phyloP scores from a whole-genome alignment of 371 early-diverging fungal genomes.

The Encephalitozoon intestinalis region DNA sequence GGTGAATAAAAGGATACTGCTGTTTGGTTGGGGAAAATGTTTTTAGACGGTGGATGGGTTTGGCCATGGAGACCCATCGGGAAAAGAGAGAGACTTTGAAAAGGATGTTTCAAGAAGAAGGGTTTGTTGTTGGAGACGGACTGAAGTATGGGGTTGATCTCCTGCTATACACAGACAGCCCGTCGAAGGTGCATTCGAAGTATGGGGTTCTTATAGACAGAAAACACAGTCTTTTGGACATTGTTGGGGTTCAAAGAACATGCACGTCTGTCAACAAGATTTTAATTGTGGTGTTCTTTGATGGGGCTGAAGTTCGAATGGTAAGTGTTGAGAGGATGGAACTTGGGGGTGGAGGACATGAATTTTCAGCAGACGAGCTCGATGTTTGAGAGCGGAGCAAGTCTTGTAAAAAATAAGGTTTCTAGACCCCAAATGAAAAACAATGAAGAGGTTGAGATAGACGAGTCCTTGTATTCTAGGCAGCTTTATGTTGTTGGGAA shows the following conservation, averaged over 20 bases:
- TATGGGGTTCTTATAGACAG: constrained; percentile 45
- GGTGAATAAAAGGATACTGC: neutral
- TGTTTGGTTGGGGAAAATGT: neutral
- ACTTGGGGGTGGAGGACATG: neutral
- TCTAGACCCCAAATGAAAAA: constrained; percentile 2
- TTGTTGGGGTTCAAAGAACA: constrained; percentile 33
- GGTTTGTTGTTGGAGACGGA: constrained; percentile 47
- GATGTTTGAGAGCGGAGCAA: neutral
- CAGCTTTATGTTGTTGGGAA: constrained; percentile 77
- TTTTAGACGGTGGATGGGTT: neutral
- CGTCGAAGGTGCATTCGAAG: constrained; percentile 50
- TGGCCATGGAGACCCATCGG: neutral
- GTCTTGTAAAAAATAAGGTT: neutral
- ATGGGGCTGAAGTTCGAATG: neutral
- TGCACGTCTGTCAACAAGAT: constrained; percentile 29
- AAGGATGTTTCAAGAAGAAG: neutral
- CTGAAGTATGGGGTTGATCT: constrained; percentile 57
- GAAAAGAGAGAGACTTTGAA: neutral
- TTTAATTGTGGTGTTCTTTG: constrained; percentile 15
- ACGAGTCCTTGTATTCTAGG: constrained; percentile 62
- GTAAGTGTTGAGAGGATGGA: constrained; percentile 3
- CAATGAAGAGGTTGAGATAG: constrained; percentile 27
- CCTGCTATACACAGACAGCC: constrained; percentile 49
- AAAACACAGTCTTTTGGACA: constrained; percentile 13
- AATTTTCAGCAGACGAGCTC: neutral